phyloP scores from a whole-genome alignment of 2,329 filamentous ascomycete species.

The Cercospora sp. region DNA sequence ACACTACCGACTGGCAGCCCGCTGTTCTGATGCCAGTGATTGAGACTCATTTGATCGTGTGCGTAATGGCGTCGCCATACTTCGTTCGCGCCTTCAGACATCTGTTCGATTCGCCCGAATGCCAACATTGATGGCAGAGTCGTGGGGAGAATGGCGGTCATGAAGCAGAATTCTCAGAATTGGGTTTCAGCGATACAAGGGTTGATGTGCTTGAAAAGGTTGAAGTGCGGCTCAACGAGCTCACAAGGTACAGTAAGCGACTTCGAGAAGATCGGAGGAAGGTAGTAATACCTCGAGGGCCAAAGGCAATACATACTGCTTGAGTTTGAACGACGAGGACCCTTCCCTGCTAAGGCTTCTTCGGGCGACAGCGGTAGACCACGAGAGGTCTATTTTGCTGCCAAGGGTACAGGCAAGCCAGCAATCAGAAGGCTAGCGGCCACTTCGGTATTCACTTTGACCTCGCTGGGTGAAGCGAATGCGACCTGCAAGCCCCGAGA shows the following conservation, averaged over 20 bases:
- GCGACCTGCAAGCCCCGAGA: conserved; percentile 20
- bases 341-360: conserved; percentile 15
- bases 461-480: conserved; percentile 20
- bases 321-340: conserved; percentile 4
- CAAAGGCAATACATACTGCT: conserved; percentile 13
- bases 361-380: conserved; percentile 9
- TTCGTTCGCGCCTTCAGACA: conserved; percentile 25
- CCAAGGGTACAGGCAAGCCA: conserved; percentile 14
- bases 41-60: conserved; percentile 26
- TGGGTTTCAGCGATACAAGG: conserved; percentile 26
- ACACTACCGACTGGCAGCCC: conserved; percentile 28
- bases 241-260: conserved; percentile 10
- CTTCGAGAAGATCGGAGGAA: conserved; percentile 15
- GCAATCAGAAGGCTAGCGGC: conserved; percentile 17
- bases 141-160: conserved; percentile 25
- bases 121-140: conserved; percentile 22
- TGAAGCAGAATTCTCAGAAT: conserved; percentile 30
- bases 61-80: conserved; percentile 28
- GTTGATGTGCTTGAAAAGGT: conserved; percentile 24
- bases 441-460: conserved; percentile 21
- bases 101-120: conserved; percentile 21
- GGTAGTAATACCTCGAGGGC: background rate
- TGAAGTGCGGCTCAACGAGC: conserved; percentile 27
- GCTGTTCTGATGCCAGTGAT: conserved; percentile 28
- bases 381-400: conserved; percentile 5